A percentile compares a stretch with the other conserved stretches of the same genome.
Conservation (phyloP, 495 filamentous ascomycete genomes). For the Viridothelium virens region DNA sequence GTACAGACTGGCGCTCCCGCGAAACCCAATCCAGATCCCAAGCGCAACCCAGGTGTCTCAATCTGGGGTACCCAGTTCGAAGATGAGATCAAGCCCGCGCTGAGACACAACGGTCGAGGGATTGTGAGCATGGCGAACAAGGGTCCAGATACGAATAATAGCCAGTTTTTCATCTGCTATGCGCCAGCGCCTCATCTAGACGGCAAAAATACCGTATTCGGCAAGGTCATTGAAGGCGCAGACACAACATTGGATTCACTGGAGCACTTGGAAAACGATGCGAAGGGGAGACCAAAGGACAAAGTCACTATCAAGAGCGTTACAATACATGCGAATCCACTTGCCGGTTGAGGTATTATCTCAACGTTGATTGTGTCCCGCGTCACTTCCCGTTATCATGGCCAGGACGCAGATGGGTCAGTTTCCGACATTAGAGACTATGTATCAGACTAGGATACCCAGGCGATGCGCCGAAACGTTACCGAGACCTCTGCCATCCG, state of each 20-base stretch:
- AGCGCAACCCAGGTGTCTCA: constrained; percentile 71
- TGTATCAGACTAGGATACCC: no score
- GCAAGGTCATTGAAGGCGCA: constrained; percentile 64
- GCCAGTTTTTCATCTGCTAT: constrained; percentile 89
- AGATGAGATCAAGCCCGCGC: constrained; percentile 81
- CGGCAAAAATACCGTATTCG: constrained; percentile 91
- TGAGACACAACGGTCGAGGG: constrained; percentile 80
- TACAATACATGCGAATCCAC: constrained; percentile 88
- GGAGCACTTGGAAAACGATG: constrained; percentile 74
- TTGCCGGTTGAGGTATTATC: constrained; percentile 46
- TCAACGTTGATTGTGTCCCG: no score
- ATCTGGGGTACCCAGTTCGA: constrained; percentile 81
- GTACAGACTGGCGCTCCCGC: constrained; percentile 80
- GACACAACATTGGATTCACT: constrained; percentile 61
- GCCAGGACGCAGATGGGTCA: no score
- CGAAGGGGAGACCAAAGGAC: constrained; percentile 77
- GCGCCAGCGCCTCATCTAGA: constrained; percentile 85
- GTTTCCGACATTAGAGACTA: no score
- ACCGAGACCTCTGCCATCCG: no score
- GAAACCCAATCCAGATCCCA: constrained; percentile 40
- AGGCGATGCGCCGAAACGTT: no score
- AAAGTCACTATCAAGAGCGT: constrained; percentile 61
- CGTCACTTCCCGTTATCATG: no score
- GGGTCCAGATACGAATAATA: constrained; percentile 74
- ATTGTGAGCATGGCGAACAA: constrained; percentile 93